Conservation (phyloP, 164 flowering plant genomes). For the Aristolochia fimbriata region DNA sequence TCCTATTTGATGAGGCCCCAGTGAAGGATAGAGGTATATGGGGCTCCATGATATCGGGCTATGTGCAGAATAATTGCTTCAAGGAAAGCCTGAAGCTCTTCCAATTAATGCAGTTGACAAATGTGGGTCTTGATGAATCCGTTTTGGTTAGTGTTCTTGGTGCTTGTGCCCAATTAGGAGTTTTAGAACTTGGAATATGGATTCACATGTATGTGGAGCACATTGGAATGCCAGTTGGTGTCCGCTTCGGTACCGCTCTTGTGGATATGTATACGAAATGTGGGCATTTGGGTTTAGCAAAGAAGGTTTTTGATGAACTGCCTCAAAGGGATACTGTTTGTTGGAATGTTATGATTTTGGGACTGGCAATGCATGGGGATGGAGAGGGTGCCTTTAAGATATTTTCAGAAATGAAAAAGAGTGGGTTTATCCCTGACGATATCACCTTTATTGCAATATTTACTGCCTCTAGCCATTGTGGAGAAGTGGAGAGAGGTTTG, state of each 20-base stretch:
- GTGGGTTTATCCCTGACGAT: constrained; percentile 36
- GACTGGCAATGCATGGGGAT: constrained; percentile 47
- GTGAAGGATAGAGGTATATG: constrained; percentile 50
- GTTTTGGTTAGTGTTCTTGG: constrained; percentile 40
- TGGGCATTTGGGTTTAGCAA: constrained; percentile 36
- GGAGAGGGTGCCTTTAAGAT: constrained; percentile 37
- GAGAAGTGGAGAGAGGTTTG: constrained; percentile 39
- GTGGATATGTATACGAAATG: constrained; percentile 59
- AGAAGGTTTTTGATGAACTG: constrained; percentile 32
- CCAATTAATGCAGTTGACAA: constrained; percentile 36
- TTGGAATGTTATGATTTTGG: constrained; percentile 62
- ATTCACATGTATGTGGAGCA: constrained; percentile 29
- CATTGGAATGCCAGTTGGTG: constrained; percentile 12
- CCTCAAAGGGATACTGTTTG: constrained; percentile 28
- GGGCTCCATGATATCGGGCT: constrained; percentile 64
- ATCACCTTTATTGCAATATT: constrained; percentile 49
- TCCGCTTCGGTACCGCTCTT: constrained; percentile 38
- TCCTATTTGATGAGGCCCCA: constrained; percentile 44
- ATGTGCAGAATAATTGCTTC: constrained; percentile 53
- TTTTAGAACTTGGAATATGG: constrained; percentile 52
- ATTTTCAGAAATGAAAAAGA: constrained; percentile 38
- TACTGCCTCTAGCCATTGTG: constrained; percentile 52
- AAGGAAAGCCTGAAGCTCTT: constrained; percentile 51
- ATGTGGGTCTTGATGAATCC: constrained; percentile 42
- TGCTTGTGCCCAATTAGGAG: constrained; percentile 66